Base-by-base conservation (phyloP, 2,329 filamentous ascomycete species). In the Pseudocercospora fijiensis region DNA sequence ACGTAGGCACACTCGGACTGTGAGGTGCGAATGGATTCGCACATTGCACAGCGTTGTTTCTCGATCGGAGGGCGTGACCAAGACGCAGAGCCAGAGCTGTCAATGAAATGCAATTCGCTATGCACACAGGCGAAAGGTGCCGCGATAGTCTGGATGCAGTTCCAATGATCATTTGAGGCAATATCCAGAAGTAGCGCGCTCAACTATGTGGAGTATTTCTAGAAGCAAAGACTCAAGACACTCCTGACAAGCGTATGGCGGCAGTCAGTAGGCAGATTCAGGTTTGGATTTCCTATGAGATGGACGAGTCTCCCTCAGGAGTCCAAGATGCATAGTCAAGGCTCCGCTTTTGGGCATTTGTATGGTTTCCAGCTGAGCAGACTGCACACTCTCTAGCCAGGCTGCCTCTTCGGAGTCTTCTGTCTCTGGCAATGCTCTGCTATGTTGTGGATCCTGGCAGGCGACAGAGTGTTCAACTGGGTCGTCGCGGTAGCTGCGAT, bases 381-480 rank as follows among this genome's bases (percentile, higher is more conserved):
- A 65, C 30, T 71, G 67, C 10, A 75, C 65, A 65, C 70, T 73
- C 55, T 69, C 68, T 22, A 76, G 63, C 74, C 74, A 76, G 2
- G 73, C 72, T 10, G 69, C 71, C 55, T 75, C 73, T 28, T 74
- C 65, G 6, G 52, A 62, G 24, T 65, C 67, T 24, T 58, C 61
- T 28, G 58, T 37, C 7, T 60, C 62, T 26, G 20, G 26, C 16
- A 28, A 24, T 16, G 28, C 55, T 47, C 58, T 16, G 41, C 24
- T 28, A 57, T 28, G n/a, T 9, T 65, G 53, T 11, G 28, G 22
- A 18, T 57, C 43, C 7, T 59, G 41, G 28, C 59, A 59, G 27
- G 28, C 27, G 24, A 57, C 60, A 30, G 60, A 18, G n/a, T 67
- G 58, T 33, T 65, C 60, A 24, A 57, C 33, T 11, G 65, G 63